phyloP scores from a whole-genome alignment of 805 yeast genomes.

The Yamadazyma takamatsuzukensis region DNA sequence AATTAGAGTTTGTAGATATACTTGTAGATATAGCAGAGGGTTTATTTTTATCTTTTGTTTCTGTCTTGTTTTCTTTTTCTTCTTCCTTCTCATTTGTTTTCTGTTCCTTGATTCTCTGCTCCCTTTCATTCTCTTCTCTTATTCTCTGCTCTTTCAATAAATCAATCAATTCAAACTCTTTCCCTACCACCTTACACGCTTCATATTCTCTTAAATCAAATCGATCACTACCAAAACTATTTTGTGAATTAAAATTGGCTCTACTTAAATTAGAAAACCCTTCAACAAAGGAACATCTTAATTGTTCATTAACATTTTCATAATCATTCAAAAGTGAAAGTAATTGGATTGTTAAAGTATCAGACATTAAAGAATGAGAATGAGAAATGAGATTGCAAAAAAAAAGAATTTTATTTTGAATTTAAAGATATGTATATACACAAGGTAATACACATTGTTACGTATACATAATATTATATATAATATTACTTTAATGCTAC shows the following conservation, averaged over 20 bases:
- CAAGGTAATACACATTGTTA: too few species aligned
- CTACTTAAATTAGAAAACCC: slow-evolving; percentile 43
- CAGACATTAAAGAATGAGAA: too few species aligned
- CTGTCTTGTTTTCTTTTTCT: neutral
- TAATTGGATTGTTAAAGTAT: too few species aligned
- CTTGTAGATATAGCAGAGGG: too few species aligned
- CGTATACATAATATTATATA: too few species aligned
- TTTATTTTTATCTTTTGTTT: too few species aligned
- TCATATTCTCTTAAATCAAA: slow-evolving; percentile 36
- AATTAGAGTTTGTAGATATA: too few species aligned
- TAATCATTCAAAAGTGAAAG: slow-evolving; percentile 32
- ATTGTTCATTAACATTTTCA: slow-evolving; percentile 19
- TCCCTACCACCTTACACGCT: slow-evolving; percentile 20
- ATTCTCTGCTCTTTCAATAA: slow-evolving; percentile 3
- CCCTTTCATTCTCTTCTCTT: neutral
- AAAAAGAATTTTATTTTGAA: too few species aligned
- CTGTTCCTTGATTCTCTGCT: neutral
- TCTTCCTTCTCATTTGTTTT: neutral
- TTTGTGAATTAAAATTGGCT: slow-evolving; percentile 38
- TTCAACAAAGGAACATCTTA: slow-evolving; percentile 19
- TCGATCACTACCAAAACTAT: slow-evolving; percentile 35
- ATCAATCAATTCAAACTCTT: slow-evolving; percentile 10
- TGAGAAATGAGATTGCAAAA: too few species aligned
- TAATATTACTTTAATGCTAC: slow-evolving; percentile 8
- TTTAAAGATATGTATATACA: too few species aligned